Evolutionary conservation across 805 yeast species (phyloP), one percentile per base, ranked within the genome.

Genomic region (Yarrowia sp.): DNA sequence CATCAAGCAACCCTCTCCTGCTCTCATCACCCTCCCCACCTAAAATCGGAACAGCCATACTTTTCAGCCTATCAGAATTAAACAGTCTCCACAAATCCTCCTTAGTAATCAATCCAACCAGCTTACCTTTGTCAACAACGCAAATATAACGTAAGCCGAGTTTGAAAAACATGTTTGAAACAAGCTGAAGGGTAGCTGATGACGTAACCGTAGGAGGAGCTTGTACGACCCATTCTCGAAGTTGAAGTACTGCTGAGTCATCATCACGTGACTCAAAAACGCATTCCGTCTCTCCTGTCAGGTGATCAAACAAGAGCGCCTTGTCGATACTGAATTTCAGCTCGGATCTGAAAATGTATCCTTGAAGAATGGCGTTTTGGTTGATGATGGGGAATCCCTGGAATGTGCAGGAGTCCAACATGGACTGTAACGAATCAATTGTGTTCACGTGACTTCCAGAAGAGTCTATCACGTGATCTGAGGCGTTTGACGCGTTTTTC

Each of bases 381-480:
- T 72, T 74, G 69, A 83, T 74, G 9, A 79, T 78, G 8, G 85
- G 88, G 68, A 78, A 78, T 10, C 82, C 86, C 58, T 74, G 73
- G 63, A 57, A 72, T 1, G 71, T 65, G 36, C 69, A 55, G 3
- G 66, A 60, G 0, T 66, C 62, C 3, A 71, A 35, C 6, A 75
- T 32, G 0, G 57, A n/a, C 32, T 69, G 67, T 28, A 81, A 51
- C 1, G 69, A 67, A 1, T 68, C 72, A 14, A 81, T 66, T 0
- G 75, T 73, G 35, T 68, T 33, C 6, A 15, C 18, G 14, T 48
- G 55, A 13, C 14, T 6, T 6, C 18, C 14, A 4, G 51, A 32
- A 22, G 31, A 31, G 22, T n/a, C n/a, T n/a, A n/a, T n/a, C n/a
- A n/a, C n/a, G n/a, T n/a, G n/a, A n/a, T n/a, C n/a, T n/a, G n/a